Base-by-base conservation (phyloP, 306 rosid genomes). In the Prunus kanzakura region DNA sequence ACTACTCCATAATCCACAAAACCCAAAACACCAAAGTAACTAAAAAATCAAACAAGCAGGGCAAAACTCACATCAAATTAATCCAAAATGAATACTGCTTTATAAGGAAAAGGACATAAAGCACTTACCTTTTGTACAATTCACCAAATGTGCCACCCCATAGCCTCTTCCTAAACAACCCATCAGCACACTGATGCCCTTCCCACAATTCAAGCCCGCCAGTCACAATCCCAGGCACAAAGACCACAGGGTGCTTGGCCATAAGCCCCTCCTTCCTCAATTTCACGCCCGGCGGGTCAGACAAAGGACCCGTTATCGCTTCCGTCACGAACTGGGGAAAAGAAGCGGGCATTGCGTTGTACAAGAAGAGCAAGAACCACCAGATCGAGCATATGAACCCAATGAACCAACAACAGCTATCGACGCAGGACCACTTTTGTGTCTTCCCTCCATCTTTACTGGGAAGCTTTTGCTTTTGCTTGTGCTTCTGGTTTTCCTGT, bases 101-200 rank as follows among this genome's bases (percentile, higher is more conserved):
- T n/a, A 71, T 12, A 4, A 14, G 8, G 46, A 8, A n/a, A 54
- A 54, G 15, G 20, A 2, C 8, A 50, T 60, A 61, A 6, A 20
- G 13, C 69, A 47, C 54, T 74, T 3, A 91, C 97, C 97, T 89
- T 81, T 52, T 91, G 22, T 89, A 91, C 82, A 91, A 49, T 69
- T 91, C 97, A 50, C 97, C 97, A 65, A 91, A 91, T 2, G 90
- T 87, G 60, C 97, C 97, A 4, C 97, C 97, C 97, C 97, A 91
- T 57, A 91, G 64, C 68, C 94, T 83, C 87, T 86, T 89, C 86
- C 97, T 78, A 74, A 91, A 91, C 86, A 91, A 78, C 15, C 92
- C 97, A 20, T 91, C 97, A 0, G 94, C 87, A 77, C 97, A 91
- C 43, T 73, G 83, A 70, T 89, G 94, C 18, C 97, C 97, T 78